Evolutionary conservation across 2,329 filamentous ascomycete genomes (phyloP).

Genomic region (Ophiocordyceps camponoti-floridani): DNA sequence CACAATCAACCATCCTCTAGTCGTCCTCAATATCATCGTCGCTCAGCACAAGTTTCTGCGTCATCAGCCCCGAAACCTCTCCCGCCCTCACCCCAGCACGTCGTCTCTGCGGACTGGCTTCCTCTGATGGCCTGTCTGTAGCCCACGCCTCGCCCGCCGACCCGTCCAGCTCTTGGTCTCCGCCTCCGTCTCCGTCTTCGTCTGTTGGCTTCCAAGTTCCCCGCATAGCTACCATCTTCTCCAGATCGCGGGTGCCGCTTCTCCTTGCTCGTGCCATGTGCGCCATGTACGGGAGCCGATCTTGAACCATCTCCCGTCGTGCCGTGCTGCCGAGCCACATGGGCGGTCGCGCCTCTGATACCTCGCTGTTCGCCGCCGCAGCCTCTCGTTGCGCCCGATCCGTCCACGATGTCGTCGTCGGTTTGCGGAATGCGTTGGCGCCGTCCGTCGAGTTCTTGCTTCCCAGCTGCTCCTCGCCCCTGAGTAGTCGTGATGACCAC

Average conservation of each 20-base stretch:
- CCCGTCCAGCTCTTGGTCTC: slow-evolving; percentile 19
- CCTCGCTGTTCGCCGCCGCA: slow-evolving; percentile 4
- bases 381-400: slow-evolving; percentile 14
- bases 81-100: slow-evolving; percentile 17
- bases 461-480: slow-evolving; percentile 25
- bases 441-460: slow-evolving; percentile 23
- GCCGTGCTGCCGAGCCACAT: slow-evolving; percentile 47
- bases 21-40: slow-evolving; percentile 72
- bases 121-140: slow-evolving; percentile 41
- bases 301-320: slow-evolving; percentile 58
- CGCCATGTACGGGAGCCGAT: slow-evolving; percentile 73
- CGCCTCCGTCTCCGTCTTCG: slow-evolving; percentile 24
- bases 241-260: slow-evolving; percentile 37
- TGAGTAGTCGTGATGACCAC: slow-evolving; percentile 45
- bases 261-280: slow-evolving; percentile 34
- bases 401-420: slow-evolving; percentile 11
- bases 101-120: slow-evolving; percentile 30
- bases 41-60: slow-evolving; percentile 53
- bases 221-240: slow-evolving; percentile 50
- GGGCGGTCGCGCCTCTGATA: slow-evolving; percentile 16
- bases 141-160: slow-evolving; percentile 34
- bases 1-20: background rate
- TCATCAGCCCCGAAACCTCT: slow-evolving; percentile 23
- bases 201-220: slow-evolving; percentile 31
- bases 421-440: slow-evolving; percentile 29